These are phyloP conservation scores for Myrmaecium sp. DNA, from an alignment of 2,329 filamentous ascomycete genomes.

Conservation along the genomic window DNA sequence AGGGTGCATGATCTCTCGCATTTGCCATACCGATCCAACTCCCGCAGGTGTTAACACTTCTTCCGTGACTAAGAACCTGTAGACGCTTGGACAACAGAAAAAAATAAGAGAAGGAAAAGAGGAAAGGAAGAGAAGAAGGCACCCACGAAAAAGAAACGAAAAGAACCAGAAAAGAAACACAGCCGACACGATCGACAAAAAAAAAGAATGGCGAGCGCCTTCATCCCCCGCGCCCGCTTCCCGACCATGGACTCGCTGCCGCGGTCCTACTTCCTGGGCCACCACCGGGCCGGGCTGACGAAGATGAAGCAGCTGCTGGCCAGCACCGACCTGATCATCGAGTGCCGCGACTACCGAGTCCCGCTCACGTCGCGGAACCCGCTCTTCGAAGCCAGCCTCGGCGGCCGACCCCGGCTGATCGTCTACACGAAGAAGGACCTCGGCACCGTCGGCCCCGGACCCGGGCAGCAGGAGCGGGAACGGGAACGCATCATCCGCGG, in stretches of 20 bases:
- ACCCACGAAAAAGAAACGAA: no score
- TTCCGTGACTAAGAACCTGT: no score
- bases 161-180: no score
- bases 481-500: slow-evolving; percentile 31
- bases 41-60: no score
- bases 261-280: slow-evolving; percentile 85
- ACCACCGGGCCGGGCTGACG: slow-evolving; percentile 66
- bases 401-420: slow-evolving; percentile 56
- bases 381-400: slow-evolving; percentile 62
- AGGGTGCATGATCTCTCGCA: no score
- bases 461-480: slow-evolving; percentile 2
- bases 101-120: no score
- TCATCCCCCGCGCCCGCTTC: slow-evolving; percentile 60
- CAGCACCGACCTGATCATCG: slow-evolving; percentile 73
- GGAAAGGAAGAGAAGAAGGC: no score
- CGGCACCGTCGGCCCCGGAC: slow-evolving; percentile 29
- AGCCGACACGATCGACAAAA: no score
- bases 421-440: slow-evolving; percentile 88
- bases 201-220: slow-evolving; percentile 26
- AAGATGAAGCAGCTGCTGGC: slow-evolving; percentile 71
- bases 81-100: no score
- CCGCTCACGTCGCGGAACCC: slow-evolving; percentile 84
- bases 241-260: slow-evolving; percentile 58
- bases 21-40: no score
- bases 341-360: slow-evolving; percentile 86